Percentiles rank a stretch among this genome's conserved stretches.
These are phyloP conservation scores for Colletotrichum liriopes DNA, from an alignment of 2,329 filamentous ascomycete genomes.

Conservation along the genomic window DNA sequence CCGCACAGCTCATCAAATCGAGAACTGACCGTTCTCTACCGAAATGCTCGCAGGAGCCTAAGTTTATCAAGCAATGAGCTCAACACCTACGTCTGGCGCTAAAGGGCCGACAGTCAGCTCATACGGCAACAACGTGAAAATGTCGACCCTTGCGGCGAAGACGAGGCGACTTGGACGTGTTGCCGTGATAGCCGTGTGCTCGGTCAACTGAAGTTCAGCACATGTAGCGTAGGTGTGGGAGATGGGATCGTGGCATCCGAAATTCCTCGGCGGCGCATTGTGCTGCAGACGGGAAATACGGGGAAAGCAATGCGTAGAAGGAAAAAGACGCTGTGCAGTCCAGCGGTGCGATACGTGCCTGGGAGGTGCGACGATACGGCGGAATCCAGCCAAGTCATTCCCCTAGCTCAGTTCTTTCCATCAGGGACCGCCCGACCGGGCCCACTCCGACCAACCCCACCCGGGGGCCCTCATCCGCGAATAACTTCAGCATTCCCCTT, in stretches of 20 bases:
- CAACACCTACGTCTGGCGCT: background rate
- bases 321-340: background rate
- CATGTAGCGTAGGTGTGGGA: background rate
- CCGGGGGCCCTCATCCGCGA: constrained; percentile 11
- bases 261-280: background rate
- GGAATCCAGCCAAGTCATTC: constrained; percentile 30
- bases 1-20: background rate
- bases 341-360: background rate
- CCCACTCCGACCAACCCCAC: constrained; percentile 4
- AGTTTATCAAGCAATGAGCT: background rate
- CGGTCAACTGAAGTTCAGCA: constrained; percentile 21
- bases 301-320: background rate
- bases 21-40: background rate
- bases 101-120: background rate
- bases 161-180: background rate
- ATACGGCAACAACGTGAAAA: background rate
- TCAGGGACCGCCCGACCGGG: constrained; percentile 6
- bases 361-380: background rate
- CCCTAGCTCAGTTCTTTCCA: background rate
- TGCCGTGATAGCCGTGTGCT: constrained; percentile 32
- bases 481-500: constrained; percentile 27
- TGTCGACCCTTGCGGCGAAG: background rate
- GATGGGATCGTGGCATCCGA: background rate
- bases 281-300: constrained; percentile 34
- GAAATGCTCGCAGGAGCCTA: background rate